Evolutionary conservation across 176 grass and related monocot genomes (phyloP), one percentile per base, ranked within the genome.

Genomic region (Alopecurus myosuroides): DNA sequence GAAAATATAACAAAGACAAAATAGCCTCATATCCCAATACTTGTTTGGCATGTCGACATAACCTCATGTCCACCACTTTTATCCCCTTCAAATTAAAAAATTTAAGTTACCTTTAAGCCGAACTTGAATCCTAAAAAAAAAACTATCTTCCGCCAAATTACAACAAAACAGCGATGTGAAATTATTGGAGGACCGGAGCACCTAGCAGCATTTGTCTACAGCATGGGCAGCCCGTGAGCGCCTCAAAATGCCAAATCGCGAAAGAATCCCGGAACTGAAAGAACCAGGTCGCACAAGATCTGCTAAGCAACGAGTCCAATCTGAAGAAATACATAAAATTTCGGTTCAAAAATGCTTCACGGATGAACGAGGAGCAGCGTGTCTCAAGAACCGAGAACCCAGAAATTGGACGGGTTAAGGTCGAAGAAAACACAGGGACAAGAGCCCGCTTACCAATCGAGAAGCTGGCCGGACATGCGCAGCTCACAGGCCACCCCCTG

Each of bases 311-410:
- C 13, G 71, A 22, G 44, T 50, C 28, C 72, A 72, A 45, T 31
- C 72, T 33, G 28, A 29, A 12, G 19, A 33, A 8, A 53, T 76
- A 53, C 11, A 7, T 52, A 48, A 12, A 53, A 33, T 76, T 58
- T 11, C 2, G 19, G 34, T 31, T 74, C 31, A 19, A 77, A 40
- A 39, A 22, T 66, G n/a, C 31, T 52, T 42, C 41, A 48, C 31
- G 42, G 82, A 76, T 84, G 61, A 84, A 56, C 7, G 60, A 45
- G n/a, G 81, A 25, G 56, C 41, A 15, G 82, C 56, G 57, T 83
- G 72, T 15, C 56, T 25, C 30, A 85, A 75, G n/a, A 84, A 84
- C 56, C 22, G 39, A 7, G 42, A 65, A 49, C 44, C 61, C 4
- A 61, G 82, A 37, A 76, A 76, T 42, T 56, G 66, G 80, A 19